These are phyloP conservation scores for Trichoderma semiorbis DNA, from an alignment of 2,329 filamentous ascomycete species.

Conservation along the genomic window DNA sequence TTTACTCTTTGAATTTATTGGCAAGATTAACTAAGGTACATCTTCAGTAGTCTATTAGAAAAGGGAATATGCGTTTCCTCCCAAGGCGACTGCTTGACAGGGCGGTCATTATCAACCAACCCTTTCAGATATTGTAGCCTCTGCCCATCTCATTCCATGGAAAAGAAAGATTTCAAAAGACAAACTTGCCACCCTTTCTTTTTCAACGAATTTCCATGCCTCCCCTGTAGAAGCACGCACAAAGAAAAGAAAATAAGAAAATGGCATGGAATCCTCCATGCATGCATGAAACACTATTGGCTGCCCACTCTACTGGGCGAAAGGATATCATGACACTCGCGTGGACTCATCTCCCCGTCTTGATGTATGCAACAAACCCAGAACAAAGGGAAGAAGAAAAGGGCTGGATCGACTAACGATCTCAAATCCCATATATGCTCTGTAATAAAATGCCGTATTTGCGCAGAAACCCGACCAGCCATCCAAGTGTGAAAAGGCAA, in stretches of 20 bases:
- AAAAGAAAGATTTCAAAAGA: not conserved
- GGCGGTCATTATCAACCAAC: not conserved
- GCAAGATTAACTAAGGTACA: not conserved
- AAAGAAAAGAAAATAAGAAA: not conserved
- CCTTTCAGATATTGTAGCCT: not conserved
- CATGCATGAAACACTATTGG: not conserved
- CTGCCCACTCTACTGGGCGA: not conserved
- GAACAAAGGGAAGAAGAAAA: not conserved
- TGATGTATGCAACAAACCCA: constrained; percentile 1
- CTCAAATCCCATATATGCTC: not conserved
- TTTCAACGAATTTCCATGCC: not conserved
- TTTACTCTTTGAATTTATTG: not conserved
- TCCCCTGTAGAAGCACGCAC: not conserved
- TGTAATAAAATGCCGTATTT: not conserved
- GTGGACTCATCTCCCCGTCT: constrained; percentile 5
- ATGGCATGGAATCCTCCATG: not conserved
- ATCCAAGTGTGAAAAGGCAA: not conserved
- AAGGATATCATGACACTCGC: constrained; percentile 15
- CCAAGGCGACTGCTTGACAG: not conserved
- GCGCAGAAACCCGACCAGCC: not conserved
- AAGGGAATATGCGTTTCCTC: not conserved
- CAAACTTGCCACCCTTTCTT: not conserved
- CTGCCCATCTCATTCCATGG: not conserved
- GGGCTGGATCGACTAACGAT: not conserved
- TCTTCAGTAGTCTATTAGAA: not conserved